phyloP scores from a whole-genome alignment of 2,329 filamentous ascomycete species.

The Verticillium nonalfalfae region DNA sequence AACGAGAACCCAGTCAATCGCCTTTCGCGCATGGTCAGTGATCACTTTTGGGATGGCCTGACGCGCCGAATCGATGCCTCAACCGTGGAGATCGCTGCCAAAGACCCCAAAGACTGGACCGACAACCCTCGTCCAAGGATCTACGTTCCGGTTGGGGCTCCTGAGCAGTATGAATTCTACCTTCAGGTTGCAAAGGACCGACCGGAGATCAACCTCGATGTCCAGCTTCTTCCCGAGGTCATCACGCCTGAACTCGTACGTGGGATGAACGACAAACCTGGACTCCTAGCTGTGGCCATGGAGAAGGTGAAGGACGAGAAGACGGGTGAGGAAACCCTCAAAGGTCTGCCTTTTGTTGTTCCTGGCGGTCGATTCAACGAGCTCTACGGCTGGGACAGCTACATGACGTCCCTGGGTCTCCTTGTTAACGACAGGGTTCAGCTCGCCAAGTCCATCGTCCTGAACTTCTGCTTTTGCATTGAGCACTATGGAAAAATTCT shows the following conservation, averaged over 20 bases:
- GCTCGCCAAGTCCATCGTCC: slow-evolving; percentile 88
- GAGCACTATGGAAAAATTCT: slow-evolving; percentile 97
- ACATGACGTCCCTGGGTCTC: slow-evolving; percentile 92
- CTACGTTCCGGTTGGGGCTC: slow-evolving; percentile 79
- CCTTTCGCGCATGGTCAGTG: slow-evolving; percentile 76
- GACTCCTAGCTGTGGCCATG: slow-evolving; percentile 85
- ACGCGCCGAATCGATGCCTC: slow-evolving; percentile 87
- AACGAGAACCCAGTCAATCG: slow-evolving; percentile 94
- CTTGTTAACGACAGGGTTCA: slow-evolving; percentile 79
- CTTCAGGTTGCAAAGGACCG: slow-evolving; percentile 67
- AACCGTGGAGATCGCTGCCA: slow-evolving; percentile 78
- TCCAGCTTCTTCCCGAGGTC: slow-evolving; percentile 68
- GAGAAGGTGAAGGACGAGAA: slow-evolving; percentile 62
- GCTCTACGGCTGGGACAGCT: slow-evolving; percentile 97
- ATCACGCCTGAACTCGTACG: slow-evolving; percentile 78
- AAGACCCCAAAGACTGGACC: slow-evolving; percentile 95
- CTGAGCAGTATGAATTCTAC: slow-evolving; percentile 89
- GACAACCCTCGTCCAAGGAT: slow-evolving; percentile 82
- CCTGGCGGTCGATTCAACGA: slow-evolving; percentile 97
- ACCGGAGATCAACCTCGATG: slow-evolving; percentile 83
- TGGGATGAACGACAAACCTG: slow-evolving; percentile 80
- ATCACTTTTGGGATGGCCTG: slow-evolving; percentile 88
- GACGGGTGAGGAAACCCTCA: slow-evolving; percentile 64
- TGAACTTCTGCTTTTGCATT: slow-evolving; percentile 97
- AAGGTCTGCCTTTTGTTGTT: slow-evolving; percentile 90